phyloP scores from a whole-genome alignment of 2,329 filamentous ascomycete genomes.

The Aspergillus hortae region DNA sequence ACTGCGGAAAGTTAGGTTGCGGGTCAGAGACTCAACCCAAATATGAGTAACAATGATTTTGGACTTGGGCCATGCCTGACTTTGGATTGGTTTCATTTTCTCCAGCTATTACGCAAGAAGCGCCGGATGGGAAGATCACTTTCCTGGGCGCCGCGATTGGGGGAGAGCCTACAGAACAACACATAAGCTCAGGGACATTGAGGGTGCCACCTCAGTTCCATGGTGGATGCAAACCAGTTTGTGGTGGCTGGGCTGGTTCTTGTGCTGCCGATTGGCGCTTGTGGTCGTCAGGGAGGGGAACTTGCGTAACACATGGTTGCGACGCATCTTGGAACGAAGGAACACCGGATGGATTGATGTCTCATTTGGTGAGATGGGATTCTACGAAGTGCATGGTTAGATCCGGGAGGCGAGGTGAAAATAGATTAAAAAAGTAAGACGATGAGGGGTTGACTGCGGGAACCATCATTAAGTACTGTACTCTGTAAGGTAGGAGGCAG shows the following conservation, averaged over 20 bases:
- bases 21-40: neutral
- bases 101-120: neutral
- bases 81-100: neutral
- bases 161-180: neutral
- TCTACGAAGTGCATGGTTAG: neutral
- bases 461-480: no score
- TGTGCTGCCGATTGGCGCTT: neutral
- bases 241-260: slow-evolving; percentile 9
- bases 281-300: neutral
- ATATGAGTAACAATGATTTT: neutral
- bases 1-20: neutral
- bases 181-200: neutral
- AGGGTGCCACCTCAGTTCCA: neutral
- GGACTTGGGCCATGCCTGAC: no score
- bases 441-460: no score
- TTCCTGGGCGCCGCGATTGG: no score
- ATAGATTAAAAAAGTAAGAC: no score
- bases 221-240: neutral
- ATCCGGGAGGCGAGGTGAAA: neutral
- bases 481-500: no score
- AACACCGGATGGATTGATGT: neutral
- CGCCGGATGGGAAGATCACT: neutral
- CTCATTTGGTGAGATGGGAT: neutral
- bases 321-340: neutral
- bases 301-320: slow-evolving; percentile 1